A percentile compares a stretch with the other conserved stretches of the same genome.
phyloP scores from a whole-genome alignment of 225 moss, liverwort and hornwort species.

The Neckera pumila region DNA sequence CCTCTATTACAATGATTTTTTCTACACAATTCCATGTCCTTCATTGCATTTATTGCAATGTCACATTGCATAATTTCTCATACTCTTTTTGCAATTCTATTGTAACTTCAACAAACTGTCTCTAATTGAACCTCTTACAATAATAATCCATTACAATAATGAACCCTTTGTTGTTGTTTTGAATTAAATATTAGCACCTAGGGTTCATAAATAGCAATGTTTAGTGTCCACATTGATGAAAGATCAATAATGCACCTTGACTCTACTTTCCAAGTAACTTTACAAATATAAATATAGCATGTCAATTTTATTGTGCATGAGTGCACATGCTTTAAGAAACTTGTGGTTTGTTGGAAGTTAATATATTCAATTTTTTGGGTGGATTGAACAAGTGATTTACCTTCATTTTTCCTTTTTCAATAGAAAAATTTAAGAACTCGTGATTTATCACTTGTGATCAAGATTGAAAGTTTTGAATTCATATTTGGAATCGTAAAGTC shows the following conservation, averaged over 20 bases:
- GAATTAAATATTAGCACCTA: neutral
- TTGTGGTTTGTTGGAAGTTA: neutral
- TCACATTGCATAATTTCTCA: no score
- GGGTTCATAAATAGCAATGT: neutral
- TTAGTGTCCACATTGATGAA: neutral
- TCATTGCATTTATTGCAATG: neutral
- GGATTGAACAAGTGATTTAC: neutral
- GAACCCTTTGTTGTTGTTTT: fast-evolving
- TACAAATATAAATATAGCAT: no score
- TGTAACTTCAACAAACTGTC: neutral
- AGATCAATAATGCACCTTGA: neutral
- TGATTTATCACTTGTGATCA: neutral
- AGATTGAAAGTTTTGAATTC: neutral
- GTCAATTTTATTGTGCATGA: neutral
- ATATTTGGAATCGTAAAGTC: neutral
- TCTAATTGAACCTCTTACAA: neutral
- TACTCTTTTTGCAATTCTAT: neutral
- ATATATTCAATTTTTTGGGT: neutral
- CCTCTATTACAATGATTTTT: neutral
- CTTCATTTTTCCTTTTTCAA: neutral
- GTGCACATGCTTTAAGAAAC: neutral
- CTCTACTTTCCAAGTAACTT: neutral
- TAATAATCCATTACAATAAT: neutral
- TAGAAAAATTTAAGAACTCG: neutral
- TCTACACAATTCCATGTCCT: neutral